Evolutionary conservation across 495 filamentous ascomycete genomes (phyloP).

Genomic region (Annulohypoxylon maeteangense): DNA sequence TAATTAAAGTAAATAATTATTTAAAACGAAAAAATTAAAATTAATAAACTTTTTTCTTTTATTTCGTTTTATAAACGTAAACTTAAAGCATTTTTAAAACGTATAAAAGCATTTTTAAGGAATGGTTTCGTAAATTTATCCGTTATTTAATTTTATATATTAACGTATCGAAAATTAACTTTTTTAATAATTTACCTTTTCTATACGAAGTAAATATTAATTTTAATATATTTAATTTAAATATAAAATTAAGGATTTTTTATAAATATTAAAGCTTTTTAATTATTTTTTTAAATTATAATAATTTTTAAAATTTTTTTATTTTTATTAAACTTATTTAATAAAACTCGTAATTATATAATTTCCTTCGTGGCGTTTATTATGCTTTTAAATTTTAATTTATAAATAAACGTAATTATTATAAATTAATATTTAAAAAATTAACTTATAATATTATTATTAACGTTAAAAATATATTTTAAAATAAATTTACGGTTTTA

Average conservation of each 20-base stretch:
- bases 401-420: not conserved
- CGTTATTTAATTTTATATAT: not conserved
- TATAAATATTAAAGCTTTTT: not conserved
- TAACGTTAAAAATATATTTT: conserved; percentile 1
- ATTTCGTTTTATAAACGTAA: not conserved
- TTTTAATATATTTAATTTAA: not conserved
- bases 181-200: not conserved
- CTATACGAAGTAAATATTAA: not conserved
- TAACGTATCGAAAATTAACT: not conserved
- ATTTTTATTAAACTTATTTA: not conserved
- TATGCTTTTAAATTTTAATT: conserved; percentile 2
- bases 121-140: not conserved
- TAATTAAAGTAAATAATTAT: not conserved
- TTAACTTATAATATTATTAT: not conserved
- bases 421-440: not conserved
- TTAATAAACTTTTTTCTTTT: not conserved
- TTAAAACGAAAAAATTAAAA: not conserved
- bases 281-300: conserved; percentile 1
- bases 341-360: not conserved
- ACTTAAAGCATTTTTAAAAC: not conserved
- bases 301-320: not conserved
- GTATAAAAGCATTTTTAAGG: not conserved
- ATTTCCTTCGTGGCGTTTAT: not conserved
- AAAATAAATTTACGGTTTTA: not conserved
- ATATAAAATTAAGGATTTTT: not conserved